Evolutionary conservation across 2,329 filamentous ascomycete genomes (phyloP).

Genomic region (Epichloe sibirici): DNA sequence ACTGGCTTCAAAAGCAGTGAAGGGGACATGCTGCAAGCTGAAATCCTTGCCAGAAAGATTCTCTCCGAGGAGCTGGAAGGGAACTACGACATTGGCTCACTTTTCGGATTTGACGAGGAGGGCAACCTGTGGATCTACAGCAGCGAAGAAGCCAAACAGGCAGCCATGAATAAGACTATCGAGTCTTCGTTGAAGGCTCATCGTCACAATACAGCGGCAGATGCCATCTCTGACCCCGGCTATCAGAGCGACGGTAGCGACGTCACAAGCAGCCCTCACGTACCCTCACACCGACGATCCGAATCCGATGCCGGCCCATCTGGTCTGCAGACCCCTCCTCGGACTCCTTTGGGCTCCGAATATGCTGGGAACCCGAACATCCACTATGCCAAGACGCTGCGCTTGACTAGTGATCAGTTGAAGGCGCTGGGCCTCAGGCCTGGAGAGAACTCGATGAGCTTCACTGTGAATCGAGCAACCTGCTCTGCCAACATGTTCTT

Average conservation of each 20-base stretch:
- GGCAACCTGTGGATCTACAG: constrained; percentile 99
- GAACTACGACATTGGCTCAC: constrained; percentile 87
- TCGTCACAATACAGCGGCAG: constrained; percentile 46
- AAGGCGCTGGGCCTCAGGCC: constrained; percentile 71
- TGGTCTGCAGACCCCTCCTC: constrained; percentile 50
- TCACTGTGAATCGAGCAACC: constrained; percentile 89
- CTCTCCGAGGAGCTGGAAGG: constrained; percentile 87
- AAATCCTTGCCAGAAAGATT: constrained; percentile 86
- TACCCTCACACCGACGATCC: constrained; percentile 44
- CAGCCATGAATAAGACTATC: constrained; percentile 57
- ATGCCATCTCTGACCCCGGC: constrained; percentile 82
- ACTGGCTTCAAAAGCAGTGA: constrained; percentile 91
- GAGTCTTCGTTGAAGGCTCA: constrained; percentile 35
- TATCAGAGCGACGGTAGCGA: constrained; percentile 86
- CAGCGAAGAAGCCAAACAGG: constrained; percentile 89
- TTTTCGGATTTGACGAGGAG: constrained; percentile 90
- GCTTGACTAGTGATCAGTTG: constrained; percentile 88
- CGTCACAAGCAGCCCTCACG: constrained; percentile 33
- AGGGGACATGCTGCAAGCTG: constrained; percentile 80
- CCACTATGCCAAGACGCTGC: constrained; percentile 93
- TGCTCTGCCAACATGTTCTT: constrained; percentile 89
- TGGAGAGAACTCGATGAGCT: constrained; percentile 88
- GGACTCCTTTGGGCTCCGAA: constrained; percentile 55
- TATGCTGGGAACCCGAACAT: constrained; percentile 57
- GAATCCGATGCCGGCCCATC: constrained; percentile 52